Conservation (phyloP, 768 basidiomycete species). For the Russula foetens region DNA sequence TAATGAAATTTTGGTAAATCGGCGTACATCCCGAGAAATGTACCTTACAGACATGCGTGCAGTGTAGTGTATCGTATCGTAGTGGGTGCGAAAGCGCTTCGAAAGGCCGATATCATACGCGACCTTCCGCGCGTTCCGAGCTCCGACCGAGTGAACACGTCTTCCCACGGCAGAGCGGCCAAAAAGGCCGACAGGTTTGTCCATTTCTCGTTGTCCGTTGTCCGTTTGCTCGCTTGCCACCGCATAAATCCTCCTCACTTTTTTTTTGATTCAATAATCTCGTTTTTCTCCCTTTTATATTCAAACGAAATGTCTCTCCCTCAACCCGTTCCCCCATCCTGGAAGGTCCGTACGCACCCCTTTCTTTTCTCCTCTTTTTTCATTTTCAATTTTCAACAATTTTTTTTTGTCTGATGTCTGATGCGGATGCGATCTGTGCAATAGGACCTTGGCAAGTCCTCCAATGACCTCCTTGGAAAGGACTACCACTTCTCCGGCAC, state of each 20-base stretch:
- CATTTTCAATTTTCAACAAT: neutral
- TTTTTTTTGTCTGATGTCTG: neutral
- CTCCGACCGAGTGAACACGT: neutral
- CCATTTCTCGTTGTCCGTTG: constrained; percentile 20
- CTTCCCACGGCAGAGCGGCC: neutral
- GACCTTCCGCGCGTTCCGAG: neutral
- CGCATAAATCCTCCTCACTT: constrained; percentile 8
- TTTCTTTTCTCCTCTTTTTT: neutral
- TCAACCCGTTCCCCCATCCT: constrained; percentile 94
- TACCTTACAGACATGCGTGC: constrained; percentile 28
- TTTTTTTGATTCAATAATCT: neutral
- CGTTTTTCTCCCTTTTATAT: neutral
- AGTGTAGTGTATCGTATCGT: no score
- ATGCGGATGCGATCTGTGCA: neutral
- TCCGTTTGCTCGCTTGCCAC: constrained; percentile 24
- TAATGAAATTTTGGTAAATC: neutral
- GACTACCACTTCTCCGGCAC: constrained; percentile 80
- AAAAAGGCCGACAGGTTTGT: neutral
- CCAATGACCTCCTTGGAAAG: constrained; percentile 87
- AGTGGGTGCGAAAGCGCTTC: no score
- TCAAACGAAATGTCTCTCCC: constrained; percentile 66
- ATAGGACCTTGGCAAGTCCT: constrained; percentile 94
- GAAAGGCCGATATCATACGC: no score
- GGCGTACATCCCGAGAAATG: constrained; percentile 34
- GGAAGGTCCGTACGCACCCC: constrained; percentile 59